Conservation (phyloP, 345 rosid species). For the Bruguiera gymnorhiza region DNA sequence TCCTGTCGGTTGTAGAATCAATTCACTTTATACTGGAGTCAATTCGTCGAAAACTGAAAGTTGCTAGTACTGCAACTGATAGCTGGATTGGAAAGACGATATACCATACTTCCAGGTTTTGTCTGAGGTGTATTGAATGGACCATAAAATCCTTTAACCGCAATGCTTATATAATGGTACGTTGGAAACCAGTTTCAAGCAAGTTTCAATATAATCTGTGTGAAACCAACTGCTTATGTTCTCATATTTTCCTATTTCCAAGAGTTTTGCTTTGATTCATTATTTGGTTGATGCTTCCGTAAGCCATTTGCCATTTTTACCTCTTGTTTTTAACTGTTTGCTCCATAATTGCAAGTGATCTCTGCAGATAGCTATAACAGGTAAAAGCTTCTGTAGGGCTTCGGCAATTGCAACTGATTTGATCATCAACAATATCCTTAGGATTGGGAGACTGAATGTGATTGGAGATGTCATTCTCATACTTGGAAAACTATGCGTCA, state of each 20-base stretch:
- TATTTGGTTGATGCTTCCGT: background rate
- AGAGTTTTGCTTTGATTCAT: too few species aligned
- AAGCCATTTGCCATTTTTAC: background rate
- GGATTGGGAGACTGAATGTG: conserved; percentile 90
- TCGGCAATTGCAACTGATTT: conserved; percentile 85
- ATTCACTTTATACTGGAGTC: conserved; percentile 85
- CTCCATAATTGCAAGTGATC: background rate
- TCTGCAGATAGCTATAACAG: conserved; percentile 83
- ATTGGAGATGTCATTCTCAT: conserved; percentile 88
- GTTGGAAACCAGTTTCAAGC: background rate
- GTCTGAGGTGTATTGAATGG: conserved; percentile 66
- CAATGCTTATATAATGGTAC: conserved; percentile 97
- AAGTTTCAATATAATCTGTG: background rate
- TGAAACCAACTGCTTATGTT: background rate
- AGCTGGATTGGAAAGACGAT: conserved; percentile 56
- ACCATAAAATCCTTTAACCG: conserved; percentile 83
- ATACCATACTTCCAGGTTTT: conserved; percentile 57
- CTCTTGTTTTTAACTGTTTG: background rate
- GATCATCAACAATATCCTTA: conserved; percentile 76
- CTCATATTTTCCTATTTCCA: background rate
- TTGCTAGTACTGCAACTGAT: conserved; percentile 45
- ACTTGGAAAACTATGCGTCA: conserved; percentile 89
- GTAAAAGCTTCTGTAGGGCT: conserved; percentile 84
- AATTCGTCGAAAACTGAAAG: conserved; percentile 76
- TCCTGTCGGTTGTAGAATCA: conserved; percentile 87